A percentile compares a stretch with the other conserved stretches of the same genome.
Evolutionary conservation across 345 rosid species (phyloP).

Genomic region (Cochlearia excelsa): DNA sequence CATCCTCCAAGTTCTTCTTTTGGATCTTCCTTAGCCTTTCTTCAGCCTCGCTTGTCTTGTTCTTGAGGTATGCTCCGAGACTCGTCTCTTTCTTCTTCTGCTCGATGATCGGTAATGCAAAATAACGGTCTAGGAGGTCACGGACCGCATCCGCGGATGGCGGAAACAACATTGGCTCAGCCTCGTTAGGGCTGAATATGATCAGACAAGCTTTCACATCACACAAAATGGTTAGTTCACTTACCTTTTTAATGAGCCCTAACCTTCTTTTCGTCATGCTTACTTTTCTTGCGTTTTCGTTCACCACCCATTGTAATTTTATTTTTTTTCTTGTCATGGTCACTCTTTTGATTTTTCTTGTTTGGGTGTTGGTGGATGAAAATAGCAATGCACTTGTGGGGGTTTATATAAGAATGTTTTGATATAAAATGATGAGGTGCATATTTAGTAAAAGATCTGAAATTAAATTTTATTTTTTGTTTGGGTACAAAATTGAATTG

Average conservation of each 20-base stretch:
- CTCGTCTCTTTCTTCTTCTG: neutral
- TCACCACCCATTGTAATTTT: slow-evolving; percentile 36
- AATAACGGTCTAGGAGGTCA: neutral
- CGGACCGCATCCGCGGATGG: neutral
- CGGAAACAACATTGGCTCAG: neutral
- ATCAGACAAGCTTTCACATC: slow-evolving; percentile 56
- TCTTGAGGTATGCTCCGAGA: neutral
- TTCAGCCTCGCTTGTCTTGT: neutral
- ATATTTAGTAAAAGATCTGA: too few species aligned
- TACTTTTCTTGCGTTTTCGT: neutral
- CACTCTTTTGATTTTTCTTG: neutral
- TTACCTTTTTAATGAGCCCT: slow-evolving; percentile 57
- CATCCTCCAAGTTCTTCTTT: too few species aligned
- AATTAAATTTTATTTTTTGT: too few species aligned
- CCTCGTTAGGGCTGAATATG: slow-evolving; percentile 39
- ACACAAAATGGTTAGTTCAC: slow-evolving; percentile 54
- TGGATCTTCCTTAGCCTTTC: neutral
- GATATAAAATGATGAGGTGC: too few species aligned
- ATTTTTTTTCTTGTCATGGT: slow-evolving; percentile 54
- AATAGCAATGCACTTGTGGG: too few species aligned
- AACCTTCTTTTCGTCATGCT: slow-evolving; percentile 51
- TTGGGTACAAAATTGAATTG: too few species aligned
- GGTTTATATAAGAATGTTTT: too few species aligned
- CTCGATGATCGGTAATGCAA: neutral
- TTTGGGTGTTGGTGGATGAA: neutral